Evolutionary conservation across 1,139 yeast genomes (phyloP).

Genomic region (Magnusiomyces paraingens): DNA sequence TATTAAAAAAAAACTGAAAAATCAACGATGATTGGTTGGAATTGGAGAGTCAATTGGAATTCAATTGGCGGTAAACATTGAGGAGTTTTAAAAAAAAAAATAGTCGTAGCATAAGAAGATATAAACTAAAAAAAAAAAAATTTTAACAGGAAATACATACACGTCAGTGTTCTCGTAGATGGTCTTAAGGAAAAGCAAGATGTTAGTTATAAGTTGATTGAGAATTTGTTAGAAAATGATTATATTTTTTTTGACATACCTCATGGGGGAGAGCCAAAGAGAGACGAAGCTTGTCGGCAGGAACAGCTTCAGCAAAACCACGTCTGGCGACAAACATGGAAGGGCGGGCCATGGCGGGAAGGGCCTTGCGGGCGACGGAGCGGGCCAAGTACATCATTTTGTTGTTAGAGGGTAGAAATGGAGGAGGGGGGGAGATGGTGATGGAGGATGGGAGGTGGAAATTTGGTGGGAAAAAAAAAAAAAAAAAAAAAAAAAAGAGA

Average conservation of each 20-base stretch:
- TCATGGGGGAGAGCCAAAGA: constrained; percentile 62
- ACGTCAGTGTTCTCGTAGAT: constrained; percentile 41
- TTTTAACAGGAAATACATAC: constrained; percentile 28
- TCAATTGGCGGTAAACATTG: not conserved
- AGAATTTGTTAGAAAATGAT: no score
- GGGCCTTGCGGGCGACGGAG: constrained; percentile 24
- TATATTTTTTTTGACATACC: constrained; percentile 12
- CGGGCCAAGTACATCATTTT: constrained; percentile 22
- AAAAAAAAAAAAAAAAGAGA: constrained; percentile 5
- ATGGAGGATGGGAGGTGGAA: constrained; percentile 9
- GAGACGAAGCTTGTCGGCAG: constrained; percentile 73
- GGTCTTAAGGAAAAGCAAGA: constrained; percentile 26
- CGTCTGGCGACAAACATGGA: constrained; percentile 60
- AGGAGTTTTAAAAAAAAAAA: not conserved
- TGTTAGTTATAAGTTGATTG: not conserved
- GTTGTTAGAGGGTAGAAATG: constrained; percentile 2
- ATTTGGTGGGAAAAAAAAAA: constrained; percentile 7
- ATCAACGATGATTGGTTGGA: not conserved
- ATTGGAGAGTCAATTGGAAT: not conserved
- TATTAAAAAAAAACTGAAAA: not conserved
- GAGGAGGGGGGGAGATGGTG: constrained; percentile 9
- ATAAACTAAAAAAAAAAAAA: no score
- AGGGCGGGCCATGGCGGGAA: constrained; percentile 43
- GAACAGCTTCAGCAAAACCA: constrained; percentile 84
- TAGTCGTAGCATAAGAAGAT: not conserved